Evolutionary conservation across 2,329 filamentous ascomycete species (phyloP), one percentile per base, ranked within the genome.

Genomic region (Fusarium sp.): DNA sequence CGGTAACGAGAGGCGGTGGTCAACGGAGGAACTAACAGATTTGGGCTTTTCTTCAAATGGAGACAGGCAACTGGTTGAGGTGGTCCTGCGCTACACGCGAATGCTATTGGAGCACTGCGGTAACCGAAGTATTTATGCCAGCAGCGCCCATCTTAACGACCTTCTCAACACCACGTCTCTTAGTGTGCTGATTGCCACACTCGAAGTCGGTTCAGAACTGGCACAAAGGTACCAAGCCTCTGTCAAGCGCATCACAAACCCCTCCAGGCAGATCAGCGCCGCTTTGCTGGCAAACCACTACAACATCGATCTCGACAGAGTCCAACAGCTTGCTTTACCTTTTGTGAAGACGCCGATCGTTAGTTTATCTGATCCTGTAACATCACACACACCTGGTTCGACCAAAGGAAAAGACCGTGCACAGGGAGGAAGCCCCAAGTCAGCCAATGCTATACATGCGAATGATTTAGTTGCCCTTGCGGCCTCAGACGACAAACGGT

Each of bases 91-190:
- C 75, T 99, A 99, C 81, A 97, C 95, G 27, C 90, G 92, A 68
- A 89, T 97, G 81, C 86, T 99, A 35, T 84, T 98, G 56, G 94
- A 98, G 80, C 96, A 97, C 80, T 99, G 96, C 82, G 96, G 95
- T 66, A 99, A 99, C 79, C 89, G 97, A 75, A 98, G 95, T 83
- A 91, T 99, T 76, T 99, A 98, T 81, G 94, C 92, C 68, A 99
- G 96, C 85, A 98, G 95, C 80, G 88, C 92, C 73, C 93, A 97
- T 76, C 85, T 99, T 68, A 96, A 95, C 79, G 92, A 95, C 79
- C 87, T 99, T 44, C 88, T 99, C 65, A 94, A 98, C 81, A 95
- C 93, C 47, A 95, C 94, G 5, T 95, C 93, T 29, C 86, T 95
- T 63, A 89, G 91, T 33, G 87, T 99, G 53, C 86, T 99, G 59